phyloP scores from a whole-genome alignment of 331 rosid genomes.

The Cydonia oblonga region DNA sequence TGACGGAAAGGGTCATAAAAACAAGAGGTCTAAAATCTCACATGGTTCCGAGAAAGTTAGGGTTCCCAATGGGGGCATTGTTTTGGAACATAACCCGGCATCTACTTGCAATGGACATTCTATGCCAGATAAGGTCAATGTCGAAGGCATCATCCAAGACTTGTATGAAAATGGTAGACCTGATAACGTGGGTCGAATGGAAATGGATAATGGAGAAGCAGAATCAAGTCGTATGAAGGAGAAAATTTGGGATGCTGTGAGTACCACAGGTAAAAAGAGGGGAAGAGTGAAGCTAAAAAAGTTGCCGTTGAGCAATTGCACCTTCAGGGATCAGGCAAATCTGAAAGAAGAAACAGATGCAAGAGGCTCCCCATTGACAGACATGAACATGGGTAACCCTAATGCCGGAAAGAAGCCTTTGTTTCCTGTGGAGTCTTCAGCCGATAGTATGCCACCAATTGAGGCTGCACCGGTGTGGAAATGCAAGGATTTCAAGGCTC shows the following conservation, averaged over 20 bases:
- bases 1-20: conserved; percentile 48
- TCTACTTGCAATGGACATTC: conserved; percentile 53
- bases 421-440: conserved; percentile 48
- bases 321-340: conserved; percentile 54
- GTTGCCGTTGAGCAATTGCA: conserved; percentile 69
- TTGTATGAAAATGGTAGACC: conserved; percentile 31
- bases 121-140: conserved; percentile 32
- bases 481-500: conserved; percentile 70
- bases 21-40: conserved; percentile 54
- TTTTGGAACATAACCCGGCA: conserved; percentile 36
- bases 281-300: conserved; percentile 86
- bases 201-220: conserved; percentile 45
- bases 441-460: conserved; percentile 42
- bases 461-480: conserved; percentile 67
- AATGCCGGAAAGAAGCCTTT: conserved; percentile 34
- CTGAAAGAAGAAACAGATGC: conserved; percentile 48
- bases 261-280: conserved; percentile 59
- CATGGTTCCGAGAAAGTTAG: conserved; percentile 40
- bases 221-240: conserved; percentile 60
- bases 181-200: conserved; percentile 37
- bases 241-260: conserved; percentile 37
- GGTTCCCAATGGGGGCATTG: conserved; percentile 32
- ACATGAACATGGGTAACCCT: conserved; percentile 33
- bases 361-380: conserved; percentile 36
- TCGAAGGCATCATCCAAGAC: conserved; percentile 45